phyloP scores from a whole-genome alignment of 2,329 filamentous ascomycete species.

The Parafenestella ontariensis region DNA sequence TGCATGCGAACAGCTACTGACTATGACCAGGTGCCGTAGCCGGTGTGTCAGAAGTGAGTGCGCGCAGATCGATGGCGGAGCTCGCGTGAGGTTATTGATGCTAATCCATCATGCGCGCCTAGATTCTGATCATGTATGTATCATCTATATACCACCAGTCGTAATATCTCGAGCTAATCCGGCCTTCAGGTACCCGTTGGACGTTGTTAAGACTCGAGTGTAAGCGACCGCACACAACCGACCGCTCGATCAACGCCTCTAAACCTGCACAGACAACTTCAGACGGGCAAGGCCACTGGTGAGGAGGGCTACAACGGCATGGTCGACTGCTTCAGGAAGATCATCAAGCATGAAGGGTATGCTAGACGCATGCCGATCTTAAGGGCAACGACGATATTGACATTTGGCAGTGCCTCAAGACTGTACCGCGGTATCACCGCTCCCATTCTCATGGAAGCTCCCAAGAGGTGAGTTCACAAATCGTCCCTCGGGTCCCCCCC shows the following conservation, averaged over 20 bases:
- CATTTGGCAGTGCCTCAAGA: slow-evolving; percentile 71
- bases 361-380: slow-evolving; percentile 26
- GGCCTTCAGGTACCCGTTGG: slow-evolving; percentile 87
- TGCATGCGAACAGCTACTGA: slow-evolving; percentile 36
- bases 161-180: slow-evolving; percentile 1
- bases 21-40: slow-evolving; percentile 77
- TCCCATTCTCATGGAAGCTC: slow-evolving; percentile 96
- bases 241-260: slow-evolving; percentile 14
- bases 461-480: slow-evolving; percentile 66
- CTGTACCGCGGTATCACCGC: slow-evolving; percentile 95
- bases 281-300: slow-evolving; percentile 74
- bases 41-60: slow-evolving; percentile 91
- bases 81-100: slow-evolving; percentile 17
- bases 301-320: slow-evolving; percentile 94
- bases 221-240: slow-evolving; percentile 57
- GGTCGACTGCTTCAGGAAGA: slow-evolving; percentile 98
- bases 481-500: background rate
- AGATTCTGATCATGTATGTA: slow-evolving; percentile 85
- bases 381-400: slow-evolving; percentile 16
- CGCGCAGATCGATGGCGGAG: slow-evolving; percentile 10
- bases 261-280: slow-evolving; percentile 73
- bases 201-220: slow-evolving; percentile 98
- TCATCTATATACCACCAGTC: background rate
- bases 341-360: slow-evolving; percentile 93
- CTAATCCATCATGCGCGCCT: slow-evolving; percentile 40